Evolutionary conservation across 1,284 basidiomycete genomes (phyloP).

Genomic region (Microbotryomycetes sp.): DNA sequence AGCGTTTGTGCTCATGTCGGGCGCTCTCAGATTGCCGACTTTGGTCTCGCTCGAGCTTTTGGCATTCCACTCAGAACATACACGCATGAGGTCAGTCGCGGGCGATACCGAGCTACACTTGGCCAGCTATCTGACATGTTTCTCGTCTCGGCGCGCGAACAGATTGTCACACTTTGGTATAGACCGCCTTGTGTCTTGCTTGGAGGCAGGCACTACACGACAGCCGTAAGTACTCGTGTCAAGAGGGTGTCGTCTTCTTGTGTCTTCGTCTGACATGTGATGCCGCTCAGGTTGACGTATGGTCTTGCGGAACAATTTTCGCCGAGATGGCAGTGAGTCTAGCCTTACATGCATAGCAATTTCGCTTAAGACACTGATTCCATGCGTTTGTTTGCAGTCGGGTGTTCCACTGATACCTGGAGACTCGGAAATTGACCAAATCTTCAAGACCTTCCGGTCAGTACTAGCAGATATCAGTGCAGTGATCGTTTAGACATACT

Average conservation of each 20-base stretch:
- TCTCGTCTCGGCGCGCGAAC: constrained; percentile 20
- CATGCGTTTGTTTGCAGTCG: neutral
- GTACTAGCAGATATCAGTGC: constrained; percentile 29
- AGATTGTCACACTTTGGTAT: constrained; percentile 99
- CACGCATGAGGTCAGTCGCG: constrained; percentile 76
- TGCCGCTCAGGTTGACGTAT: constrained; percentile 77
- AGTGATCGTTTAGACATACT: neutral
- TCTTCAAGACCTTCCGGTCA: constrained; percentile 99
- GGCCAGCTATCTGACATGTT: neutral
- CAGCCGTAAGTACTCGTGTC: constrained; percentile 45
- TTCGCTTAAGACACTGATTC: no score
- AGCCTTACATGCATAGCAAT: no score
- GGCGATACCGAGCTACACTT: neutral
- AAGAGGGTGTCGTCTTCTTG: no score
- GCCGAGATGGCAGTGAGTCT: constrained; percentile 90
- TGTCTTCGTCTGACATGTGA: neutral
- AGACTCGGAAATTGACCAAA: constrained; percentile 98
- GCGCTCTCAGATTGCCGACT: constrained; percentile 64
- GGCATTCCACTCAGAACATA: constrained; percentile 97
- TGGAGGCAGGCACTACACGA: constrained; percentile 91
- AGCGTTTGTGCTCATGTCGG: neutral
- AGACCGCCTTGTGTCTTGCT: constrained; percentile 94
- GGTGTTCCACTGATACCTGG: constrained; percentile 79
- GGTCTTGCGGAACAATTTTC: constrained; percentile 93
- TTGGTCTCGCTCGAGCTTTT: constrained; percentile 92